phyloP scores from a whole-genome alignment of 1,284 basidiomycete genomes.

The Sanghuangporus sanghuang region DNA sequence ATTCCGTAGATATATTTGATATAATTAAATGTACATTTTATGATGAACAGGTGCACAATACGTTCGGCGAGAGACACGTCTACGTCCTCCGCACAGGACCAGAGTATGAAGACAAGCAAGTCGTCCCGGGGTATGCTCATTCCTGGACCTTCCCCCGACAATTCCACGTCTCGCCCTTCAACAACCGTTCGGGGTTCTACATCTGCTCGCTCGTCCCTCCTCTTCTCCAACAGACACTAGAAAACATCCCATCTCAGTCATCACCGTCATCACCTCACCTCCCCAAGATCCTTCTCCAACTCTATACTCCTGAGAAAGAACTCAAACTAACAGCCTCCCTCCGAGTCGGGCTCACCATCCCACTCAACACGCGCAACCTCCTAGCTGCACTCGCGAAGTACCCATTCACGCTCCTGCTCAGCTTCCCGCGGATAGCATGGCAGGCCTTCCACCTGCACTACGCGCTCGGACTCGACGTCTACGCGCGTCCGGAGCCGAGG shows the following conservation, averaged over 20 bases:
- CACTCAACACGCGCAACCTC: conserved; percentile 40
- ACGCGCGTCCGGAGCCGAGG: conserved; percentile 58
- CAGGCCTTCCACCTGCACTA: conserved; percentile 70
- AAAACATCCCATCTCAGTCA: too few species aligned
- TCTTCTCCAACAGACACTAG: too few species aligned
- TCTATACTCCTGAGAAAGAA: conserved; percentile 30
- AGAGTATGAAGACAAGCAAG: conserved; percentile 35
- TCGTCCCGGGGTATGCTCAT: conserved; percentile 45
- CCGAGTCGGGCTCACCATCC: conserved; percentile 31
- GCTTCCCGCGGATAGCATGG: conserved; percentile 58
- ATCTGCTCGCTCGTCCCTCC: conserved; percentile 45
- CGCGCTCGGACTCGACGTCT: conserved; percentile 53
- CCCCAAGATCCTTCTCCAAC: conserved; percentile 41
- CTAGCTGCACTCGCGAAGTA: conserved; percentile 38
- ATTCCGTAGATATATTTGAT: too few species aligned
- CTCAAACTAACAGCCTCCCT: conserved; percentile 50
- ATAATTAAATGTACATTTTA: too few species aligned
- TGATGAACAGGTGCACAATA: conserved; percentile 62
- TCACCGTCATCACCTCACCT: conserved; percentile 22
- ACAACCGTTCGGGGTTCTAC: conserved; percentile 69
- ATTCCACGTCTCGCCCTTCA: conserved; percentile 82
- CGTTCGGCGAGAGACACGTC: conserved; percentile 70
- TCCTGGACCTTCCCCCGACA: conserved; percentile 69
- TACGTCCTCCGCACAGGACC: conserved; percentile 46
- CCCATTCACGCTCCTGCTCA: conserved; percentile 57